Evolutionary conservation across 2,329 filamentous ascomycete genomes (phyloP).

Genomic region (Aplosporella prunicola): DNA sequence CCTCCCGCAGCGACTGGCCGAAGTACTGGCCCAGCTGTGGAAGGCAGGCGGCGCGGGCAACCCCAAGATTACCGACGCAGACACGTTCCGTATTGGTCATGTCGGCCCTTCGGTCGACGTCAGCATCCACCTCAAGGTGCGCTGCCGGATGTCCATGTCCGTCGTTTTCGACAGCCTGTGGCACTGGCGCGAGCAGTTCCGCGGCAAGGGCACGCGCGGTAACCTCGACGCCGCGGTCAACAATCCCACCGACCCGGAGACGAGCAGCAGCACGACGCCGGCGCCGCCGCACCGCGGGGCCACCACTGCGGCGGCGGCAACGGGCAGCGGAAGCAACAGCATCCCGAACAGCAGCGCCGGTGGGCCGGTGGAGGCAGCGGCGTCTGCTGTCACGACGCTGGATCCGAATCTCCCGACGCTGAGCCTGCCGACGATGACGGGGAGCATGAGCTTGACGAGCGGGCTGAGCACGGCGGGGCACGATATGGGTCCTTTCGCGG

Average conservation of each 20-base stretch:
- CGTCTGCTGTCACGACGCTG: neutral
- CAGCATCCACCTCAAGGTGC: constrained; percentile 68
- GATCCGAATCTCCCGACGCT: constrained; percentile 9
- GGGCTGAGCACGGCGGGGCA: neutral
- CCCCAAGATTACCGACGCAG: constrained; percentile 5
- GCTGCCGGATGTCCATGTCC: constrained; percentile 76
- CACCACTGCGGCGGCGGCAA: neutral
- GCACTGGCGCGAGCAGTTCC: constrained; percentile 62
- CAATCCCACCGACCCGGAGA: constrained; percentile 79
- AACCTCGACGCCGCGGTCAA: constrained; percentile 57
- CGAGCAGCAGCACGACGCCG: constrained; percentile 53
- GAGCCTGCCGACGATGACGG: constrained; percentile 9
- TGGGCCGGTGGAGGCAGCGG: constrained; percentile 1
- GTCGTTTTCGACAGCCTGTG: constrained; percentile 77
- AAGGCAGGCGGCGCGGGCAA: constrained; percentile 42
- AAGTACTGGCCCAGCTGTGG: constrained; percentile 84
- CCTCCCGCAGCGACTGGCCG: constrained; percentile 67
- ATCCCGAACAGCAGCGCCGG: neutral
- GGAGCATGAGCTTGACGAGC: constrained; percentile 7
- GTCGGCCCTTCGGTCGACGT: constrained; percentile 45
- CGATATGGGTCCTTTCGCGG: constrained; percentile 2
- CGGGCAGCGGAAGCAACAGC: neutral
- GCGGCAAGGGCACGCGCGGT: constrained; percentile 31
- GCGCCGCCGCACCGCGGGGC: constrained; percentile 27
- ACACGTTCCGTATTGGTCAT: constrained; percentile 7